Conservation (phyloP, 2,329 filamentous ascomycete species). For the Pseudogymnoascus sp. region DNA sequence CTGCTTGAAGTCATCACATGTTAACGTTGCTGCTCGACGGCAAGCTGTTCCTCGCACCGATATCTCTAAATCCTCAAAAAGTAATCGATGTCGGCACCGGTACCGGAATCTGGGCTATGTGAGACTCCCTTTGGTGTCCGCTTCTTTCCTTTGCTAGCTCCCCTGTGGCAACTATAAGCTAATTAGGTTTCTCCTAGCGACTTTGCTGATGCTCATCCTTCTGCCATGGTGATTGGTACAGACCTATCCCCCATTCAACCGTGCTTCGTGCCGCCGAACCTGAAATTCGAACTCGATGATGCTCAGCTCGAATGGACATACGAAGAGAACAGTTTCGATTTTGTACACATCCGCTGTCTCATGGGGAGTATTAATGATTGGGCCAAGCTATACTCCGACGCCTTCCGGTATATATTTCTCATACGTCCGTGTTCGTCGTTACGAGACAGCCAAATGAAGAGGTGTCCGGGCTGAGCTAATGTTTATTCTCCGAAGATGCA, state of each 20-base stretch:
- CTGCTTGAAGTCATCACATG: not conserved
- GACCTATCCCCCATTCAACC: conserved; percentile 27
- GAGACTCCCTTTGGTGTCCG: not conserved
- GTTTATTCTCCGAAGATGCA: conserved; percentile 16
- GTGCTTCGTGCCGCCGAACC: conserved; percentile 48
- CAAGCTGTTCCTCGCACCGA: conserved; percentile 9
- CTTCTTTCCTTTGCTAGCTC: not conserved
- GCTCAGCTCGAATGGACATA: conserved; percentile 23
- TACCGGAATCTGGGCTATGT: conserved; percentile 8
- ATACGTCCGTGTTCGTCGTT: not conserved
- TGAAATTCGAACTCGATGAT: conserved; percentile 57
- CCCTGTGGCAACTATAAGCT: not conserved
- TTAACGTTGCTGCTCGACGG: not conserved
- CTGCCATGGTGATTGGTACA: conserved; percentile 22
- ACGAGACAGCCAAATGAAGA: not conserved
- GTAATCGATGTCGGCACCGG: conserved; percentile 8
- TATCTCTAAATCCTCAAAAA: not conserved
- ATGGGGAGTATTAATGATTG: conserved; percentile 20
- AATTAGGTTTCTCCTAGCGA: conserved; percentile 17
- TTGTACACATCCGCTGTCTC: conserved; percentile 22
- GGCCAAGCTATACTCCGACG: conserved; percentile 14
- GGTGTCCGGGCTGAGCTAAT: not conserved
- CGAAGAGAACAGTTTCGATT: conserved; percentile 21
- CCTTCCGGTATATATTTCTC: conserved; percentile 2
- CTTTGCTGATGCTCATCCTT: conserved; percentile 22